Evolutionary conservation across 345 rosid genomes (phyloP).

Genomic region (Rhizophora mangle): DNA sequence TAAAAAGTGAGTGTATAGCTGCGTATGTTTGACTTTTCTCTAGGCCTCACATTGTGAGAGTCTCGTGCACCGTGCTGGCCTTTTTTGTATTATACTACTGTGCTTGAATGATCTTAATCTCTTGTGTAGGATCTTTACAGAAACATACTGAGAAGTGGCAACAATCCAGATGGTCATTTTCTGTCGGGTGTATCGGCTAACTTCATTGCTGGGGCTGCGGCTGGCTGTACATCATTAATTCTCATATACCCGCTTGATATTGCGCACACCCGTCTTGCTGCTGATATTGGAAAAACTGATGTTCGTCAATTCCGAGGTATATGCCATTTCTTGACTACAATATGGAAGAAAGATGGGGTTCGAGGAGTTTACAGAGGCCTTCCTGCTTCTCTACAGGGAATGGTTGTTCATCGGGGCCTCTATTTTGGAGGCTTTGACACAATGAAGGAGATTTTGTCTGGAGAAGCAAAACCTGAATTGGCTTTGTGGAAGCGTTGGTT

Average conservation of each 20-base stretch:
- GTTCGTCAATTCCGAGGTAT: conserved; percentile 86
- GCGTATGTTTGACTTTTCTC: too few species aligned
- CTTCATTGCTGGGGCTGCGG: conserved; percentile 85
- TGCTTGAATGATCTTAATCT: conserved; percentile 7
- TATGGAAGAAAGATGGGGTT: conserved; percentile 66
- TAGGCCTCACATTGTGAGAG: too few species aligned
- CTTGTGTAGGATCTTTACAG: conserved; percentile 68
- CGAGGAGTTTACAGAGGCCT: conserved; percentile 86
- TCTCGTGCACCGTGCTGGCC: too few species aligned
- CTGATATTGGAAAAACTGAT: conserved; percentile 72
- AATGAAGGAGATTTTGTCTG: conserved; percentile 64
- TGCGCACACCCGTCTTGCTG: conserved; percentile 89
- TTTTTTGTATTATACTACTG: neutral
- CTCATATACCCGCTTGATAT: conserved; percentile 91
- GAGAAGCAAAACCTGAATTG: conserved; percentile 51
- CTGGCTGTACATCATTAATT: conserved; percentile 78
- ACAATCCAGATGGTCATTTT: conserved; percentile 41
- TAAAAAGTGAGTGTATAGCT: too few species aligned
- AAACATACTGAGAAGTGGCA: conserved; percentile 57
- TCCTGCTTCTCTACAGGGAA: conserved; percentile 87
- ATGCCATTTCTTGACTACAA: conserved; percentile 73
- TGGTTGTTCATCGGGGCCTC: conserved; percentile 77
- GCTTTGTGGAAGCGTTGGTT: conserved; percentile 84
- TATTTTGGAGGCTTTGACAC: conserved; percentile 96
- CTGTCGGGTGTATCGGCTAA: conserved; percentile 75